Evolutionary conservation across 768 basidiomycete species (phyloP).

Genomic region (Suillus discolor): DNA sequence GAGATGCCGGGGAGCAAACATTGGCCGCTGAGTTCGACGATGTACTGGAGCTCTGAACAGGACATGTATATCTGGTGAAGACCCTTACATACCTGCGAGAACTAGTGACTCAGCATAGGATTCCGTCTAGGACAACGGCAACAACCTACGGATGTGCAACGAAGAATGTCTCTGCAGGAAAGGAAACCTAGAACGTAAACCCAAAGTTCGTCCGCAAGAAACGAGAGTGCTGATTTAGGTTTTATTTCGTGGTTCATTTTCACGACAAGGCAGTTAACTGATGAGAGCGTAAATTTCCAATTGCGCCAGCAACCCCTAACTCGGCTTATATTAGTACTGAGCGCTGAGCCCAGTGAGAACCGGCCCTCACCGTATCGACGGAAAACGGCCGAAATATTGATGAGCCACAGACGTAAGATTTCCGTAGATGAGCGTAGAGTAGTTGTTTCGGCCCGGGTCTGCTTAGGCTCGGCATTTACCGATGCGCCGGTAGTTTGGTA

Average conservation of each 20-base stretch:
- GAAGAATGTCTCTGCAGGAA: not conserved
- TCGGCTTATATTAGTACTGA: too few species aligned
- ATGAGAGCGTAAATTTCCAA: too few species aligned
- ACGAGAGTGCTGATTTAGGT: not conserved
- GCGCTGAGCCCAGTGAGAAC: too few species aligned
- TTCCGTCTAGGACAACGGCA: not conserved
- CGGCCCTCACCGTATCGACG: too few species aligned
- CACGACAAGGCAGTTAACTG: not conserved
- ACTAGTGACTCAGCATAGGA: not conserved
- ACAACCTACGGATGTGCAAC: not conserved
- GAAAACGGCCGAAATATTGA: too few species aligned
- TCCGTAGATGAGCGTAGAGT: too few species aligned
- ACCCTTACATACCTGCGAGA: not conserved
- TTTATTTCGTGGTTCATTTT: not conserved
- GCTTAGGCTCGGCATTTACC: too few species aligned
- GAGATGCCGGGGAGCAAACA: not conserved
- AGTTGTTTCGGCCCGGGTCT: too few species aligned
- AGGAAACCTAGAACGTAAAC: not conserved
- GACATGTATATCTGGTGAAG: not conserved
- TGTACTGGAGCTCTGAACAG: not conserved
- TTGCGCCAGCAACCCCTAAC: too few species aligned
- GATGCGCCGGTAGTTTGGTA: too few species aligned
- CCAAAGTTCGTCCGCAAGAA: not conserved
- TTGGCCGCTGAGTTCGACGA: not conserved
- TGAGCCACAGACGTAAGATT: too few species aligned